A percentile compares a stretch with the other conserved stretches of the same genome.
Evolutionary conservation across 78 protist genomes (phyloP).

Genomic region (Protostelium mycophagum): DNA sequence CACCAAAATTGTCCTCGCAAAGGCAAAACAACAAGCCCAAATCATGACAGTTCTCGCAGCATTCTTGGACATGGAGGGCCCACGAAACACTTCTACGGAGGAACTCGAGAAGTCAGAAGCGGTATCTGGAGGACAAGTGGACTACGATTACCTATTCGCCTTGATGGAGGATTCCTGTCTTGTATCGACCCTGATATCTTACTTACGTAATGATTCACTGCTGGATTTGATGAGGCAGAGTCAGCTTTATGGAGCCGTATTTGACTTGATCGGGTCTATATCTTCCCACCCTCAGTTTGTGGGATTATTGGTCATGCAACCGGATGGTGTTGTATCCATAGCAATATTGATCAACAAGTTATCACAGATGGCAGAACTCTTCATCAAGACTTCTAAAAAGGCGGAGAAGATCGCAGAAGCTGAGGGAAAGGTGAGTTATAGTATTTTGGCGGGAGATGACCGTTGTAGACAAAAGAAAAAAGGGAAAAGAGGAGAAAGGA

Average conservation of each 20-base stretch:
- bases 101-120: conserved; percentile 15
- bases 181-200: conserved; percentile 41
- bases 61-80: conserved; percentile 45
- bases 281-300: neutral
- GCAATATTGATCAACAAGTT: neutral
- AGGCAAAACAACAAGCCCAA: neutral
- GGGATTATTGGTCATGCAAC: neutral
- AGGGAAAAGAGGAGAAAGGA: neutral
- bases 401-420: neutral
- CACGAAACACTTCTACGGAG: conserved; percentile 37
- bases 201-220: conserved; percentile 41
- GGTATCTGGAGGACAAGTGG: conserved; percentile 19
- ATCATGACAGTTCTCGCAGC: conserved; percentile 26
- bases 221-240: conserved; percentile 51
- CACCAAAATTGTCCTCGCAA: neutral
- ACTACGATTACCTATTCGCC: conserved; percentile 4
- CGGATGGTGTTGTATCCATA: neutral
- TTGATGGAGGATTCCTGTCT: conserved; percentile 45
- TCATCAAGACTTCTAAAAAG: neutral
- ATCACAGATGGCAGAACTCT: neutral
- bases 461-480: neutral
- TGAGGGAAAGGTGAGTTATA: neutral
- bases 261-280: conserved; percentile 6
- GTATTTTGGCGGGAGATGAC: neutral
- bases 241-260: conserved; percentile 20